A percentile compares a stretch with the other conserved stretches of the same genome.
phyloP scores from a whole-genome alignment of 192 early-diverging fungal genomes.

The Polychytrium aggregatum region DNA sequence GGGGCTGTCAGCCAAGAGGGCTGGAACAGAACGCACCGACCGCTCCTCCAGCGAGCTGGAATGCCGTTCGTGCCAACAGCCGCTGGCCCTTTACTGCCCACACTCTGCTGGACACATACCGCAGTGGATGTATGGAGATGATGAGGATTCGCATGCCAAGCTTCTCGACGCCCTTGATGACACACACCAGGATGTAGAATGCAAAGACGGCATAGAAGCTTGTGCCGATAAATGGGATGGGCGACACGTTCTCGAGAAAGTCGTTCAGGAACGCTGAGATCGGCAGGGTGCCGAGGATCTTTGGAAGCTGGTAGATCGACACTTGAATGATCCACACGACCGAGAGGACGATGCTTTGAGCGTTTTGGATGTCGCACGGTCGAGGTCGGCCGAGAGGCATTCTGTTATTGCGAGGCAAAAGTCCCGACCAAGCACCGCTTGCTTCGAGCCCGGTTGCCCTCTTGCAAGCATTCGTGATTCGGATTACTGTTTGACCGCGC shows the following conservation, averaged over 20 bases:
- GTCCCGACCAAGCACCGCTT: too few species aligned
- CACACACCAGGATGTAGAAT: slow-evolving; percentile 46
- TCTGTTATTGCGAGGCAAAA: too few species aligned
- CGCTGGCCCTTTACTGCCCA: too few species aligned
- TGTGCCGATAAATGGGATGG: slow-evolving; percentile 46
- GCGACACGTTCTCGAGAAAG: slow-evolving; percentile 28
- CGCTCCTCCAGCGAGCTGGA: too few species aligned
- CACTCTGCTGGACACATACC: slow-evolving; percentile 10
- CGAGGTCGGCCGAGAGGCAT: background rate
- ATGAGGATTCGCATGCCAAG: slow-evolving; percentile 48
- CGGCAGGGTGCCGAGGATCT: slow-evolving; percentile 19
- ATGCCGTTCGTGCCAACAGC: too few species aligned
- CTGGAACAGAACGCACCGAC: too few species aligned
- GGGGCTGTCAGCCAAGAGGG: too few species aligned
- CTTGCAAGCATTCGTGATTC: too few species aligned
- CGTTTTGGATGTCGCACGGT: background rate
- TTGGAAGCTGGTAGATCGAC: slow-evolving; percentile 37
- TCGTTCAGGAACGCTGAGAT: slow-evolving; percentile 39
- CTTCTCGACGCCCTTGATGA: slow-evolving; percentile 43
- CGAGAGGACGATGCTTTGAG: slow-evolving; percentile 30
- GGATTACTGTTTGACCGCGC: too few species aligned
- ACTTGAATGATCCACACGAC: slow-evolving; percentile 50
- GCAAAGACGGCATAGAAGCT: slow-evolving; percentile 42
- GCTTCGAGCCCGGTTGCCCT: too few species aligned
- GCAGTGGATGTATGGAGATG: slow-evolving; percentile 45